Percentiles rank a stretch among this genome's conserved stretches.
phyloP scores from a whole-genome alignment of 352 stramenopile species.

The Thalassiosira mediterranea region DNA sequence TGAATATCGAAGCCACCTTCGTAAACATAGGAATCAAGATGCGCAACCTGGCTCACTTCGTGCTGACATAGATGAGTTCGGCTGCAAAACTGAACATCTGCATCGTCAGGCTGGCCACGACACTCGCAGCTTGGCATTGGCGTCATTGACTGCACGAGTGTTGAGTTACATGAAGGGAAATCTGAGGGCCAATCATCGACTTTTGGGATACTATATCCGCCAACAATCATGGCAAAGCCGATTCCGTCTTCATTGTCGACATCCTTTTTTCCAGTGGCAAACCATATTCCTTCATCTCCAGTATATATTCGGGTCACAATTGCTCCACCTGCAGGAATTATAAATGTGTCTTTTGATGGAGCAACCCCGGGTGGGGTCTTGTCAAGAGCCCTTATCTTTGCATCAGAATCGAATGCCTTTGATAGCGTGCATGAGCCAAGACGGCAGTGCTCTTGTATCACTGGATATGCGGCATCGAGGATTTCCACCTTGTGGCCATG shows the following conservation, averaged over 20 bases:
- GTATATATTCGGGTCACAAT: conserved; percentile 26
- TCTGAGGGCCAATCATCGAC: conserved; percentile 5
- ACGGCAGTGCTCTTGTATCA: conserved; percentile 1
- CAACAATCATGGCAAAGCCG: conserved; percentile 35
- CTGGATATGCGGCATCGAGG: conserved; percentile 7
- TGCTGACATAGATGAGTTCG: conserved; percentile 26
- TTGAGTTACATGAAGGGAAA: conserved; percentile 25
- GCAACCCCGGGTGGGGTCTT: conserved; percentile 6
- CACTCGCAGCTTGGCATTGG: conserved; percentile 25
- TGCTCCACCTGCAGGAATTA: conserved; percentile 30
- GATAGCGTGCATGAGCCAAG: conserved; percentile 7
- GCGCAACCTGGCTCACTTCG: conserved; percentile 3
- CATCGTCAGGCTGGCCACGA: conserved; percentile 1
- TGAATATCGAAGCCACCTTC: conserved; percentile 21
- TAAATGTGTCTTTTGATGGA: conserved; percentile 26
- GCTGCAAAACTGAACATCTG: conserved; percentile 19
- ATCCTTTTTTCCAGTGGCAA: conserved; percentile 29
- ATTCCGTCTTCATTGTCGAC: conserved; percentile 35
- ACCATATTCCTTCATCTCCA: conserved; percentile 16
- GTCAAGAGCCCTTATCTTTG: conserved; percentile 5
- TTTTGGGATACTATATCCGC: conserved; percentile 21
- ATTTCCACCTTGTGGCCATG: conserved; percentile 21
- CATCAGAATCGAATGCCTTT: neutral
- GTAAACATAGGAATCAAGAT: conserved; percentile 28
- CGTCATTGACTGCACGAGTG: neutral